Conservation (phyloP, 805 yeast species). For the Schizosaccharomyces osmophilus region DNA sequence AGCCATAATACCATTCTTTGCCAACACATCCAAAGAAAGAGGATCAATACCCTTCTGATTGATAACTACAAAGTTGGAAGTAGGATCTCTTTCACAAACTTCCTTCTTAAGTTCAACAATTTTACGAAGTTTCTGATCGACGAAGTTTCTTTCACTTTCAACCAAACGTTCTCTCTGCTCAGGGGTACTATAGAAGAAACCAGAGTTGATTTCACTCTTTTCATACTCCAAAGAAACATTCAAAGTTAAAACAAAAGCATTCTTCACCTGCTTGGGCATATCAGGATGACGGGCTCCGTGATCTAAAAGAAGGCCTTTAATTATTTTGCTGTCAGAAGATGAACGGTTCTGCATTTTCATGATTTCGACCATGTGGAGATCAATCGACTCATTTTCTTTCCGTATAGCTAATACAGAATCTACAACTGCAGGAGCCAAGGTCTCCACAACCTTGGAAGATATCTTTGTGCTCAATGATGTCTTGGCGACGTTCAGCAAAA, state of each 20-base stretch:
- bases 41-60: constrained; percentile 98
- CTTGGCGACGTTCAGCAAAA: constrained; percentile 74
- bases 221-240: constrained; percentile 92
- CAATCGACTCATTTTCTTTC: constrained; percentile 28
- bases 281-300: constrained; percentile 99
- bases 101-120: constrained; percentile 81
- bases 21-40: constrained; percentile 81
- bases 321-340: constrained; percentile 57
- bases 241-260: constrained; percentile 64
- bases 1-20: constrained; percentile 79
- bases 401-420: constrained; percentile 77
- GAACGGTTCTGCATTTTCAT: constrained; percentile 93
- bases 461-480: constrained; percentile 77
- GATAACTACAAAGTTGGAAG: constrained; percentile 70
- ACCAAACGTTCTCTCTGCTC: constrained; percentile 91
- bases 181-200: constrained; percentile 81
- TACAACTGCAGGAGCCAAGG: constrained; percentile 79
- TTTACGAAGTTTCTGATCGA: constrained; percentile 74
- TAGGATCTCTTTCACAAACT: constrained; percentile 54
- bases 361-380: constrained; percentile 90
- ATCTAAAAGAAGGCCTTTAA: constrained; percentile 78
- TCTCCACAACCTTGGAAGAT: constrained; percentile 45
- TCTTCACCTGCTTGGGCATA: constrained; percentile 73
- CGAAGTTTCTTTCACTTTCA: constrained; percentile 77
- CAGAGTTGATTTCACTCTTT: constrained; percentile 89